Conservation (phyloP, 345 rosid genomes). For the Barbarea vulgaris region DNA sequence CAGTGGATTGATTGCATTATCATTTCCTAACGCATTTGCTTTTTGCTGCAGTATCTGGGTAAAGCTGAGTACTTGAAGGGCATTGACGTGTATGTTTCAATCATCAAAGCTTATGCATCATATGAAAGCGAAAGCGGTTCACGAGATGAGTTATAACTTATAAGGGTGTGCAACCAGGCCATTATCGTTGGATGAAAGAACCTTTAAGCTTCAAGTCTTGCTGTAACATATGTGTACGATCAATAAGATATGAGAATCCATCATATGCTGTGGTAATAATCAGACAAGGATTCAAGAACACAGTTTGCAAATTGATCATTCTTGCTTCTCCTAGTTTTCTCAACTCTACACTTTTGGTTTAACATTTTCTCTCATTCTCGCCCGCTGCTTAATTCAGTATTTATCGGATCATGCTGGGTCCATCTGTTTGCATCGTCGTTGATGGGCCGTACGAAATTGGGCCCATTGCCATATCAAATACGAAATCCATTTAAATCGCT, state of each 20-base stretch:
- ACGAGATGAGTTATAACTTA: conserved; percentile 80
- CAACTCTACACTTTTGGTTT: neutral
- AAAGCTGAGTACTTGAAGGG: conserved; percentile 86
- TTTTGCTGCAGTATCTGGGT: conserved; percentile 69
- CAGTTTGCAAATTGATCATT: neutral
- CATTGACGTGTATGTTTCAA: conserved; percentile 67
- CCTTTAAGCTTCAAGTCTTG: conserved; percentile 10
- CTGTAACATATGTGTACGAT: conserved; percentile 20
- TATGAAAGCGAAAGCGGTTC: conserved; percentile 44
- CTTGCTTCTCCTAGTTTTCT: neutral
- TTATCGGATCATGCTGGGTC: no score
- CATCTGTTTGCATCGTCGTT: neutral
- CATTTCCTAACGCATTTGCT: conserved; percentile 20
- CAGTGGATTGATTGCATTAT: neutral
- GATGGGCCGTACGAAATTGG: neutral
- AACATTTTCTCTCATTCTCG: no score
- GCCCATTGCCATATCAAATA: neutral
- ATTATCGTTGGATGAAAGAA: neutral
- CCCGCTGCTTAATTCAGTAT: neutral
- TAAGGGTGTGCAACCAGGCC: conserved; percentile 33
- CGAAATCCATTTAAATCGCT: neutral
- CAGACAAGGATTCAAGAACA: conserved; percentile 8
- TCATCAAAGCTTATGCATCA: conserved; percentile 68
- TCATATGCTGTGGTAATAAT: neutral
- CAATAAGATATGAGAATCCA: conserved; percentile 24